Evolutionary conservation across 345 rosid genomes (phyloP).

Genomic region (Cochlearia excelsa): DNA sequence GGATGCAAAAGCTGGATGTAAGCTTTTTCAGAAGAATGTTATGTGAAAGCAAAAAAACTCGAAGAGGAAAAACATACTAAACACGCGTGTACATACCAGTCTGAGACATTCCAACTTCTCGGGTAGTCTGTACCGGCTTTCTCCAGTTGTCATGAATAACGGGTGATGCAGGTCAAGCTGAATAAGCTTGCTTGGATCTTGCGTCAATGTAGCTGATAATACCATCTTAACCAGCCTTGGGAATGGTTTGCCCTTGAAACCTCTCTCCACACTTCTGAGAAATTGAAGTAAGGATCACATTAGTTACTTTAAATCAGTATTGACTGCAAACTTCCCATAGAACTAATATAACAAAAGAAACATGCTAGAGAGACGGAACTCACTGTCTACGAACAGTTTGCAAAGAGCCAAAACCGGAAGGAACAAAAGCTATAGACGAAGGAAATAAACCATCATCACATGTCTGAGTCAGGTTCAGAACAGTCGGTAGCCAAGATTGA

Average conservation of each 20-base stretch:
- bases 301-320: constrained; percentile 14
- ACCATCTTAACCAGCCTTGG: constrained; percentile 92
- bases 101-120: constrained; percentile 78
- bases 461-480: constrained; percentile 58
- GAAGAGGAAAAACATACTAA: constrained; percentile 2
- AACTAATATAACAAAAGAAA: not conserved
- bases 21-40: constrained; percentile 9
- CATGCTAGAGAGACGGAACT: constrained; percentile 27
- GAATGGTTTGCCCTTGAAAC: constrained; percentile 68
- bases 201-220: constrained; percentile 87
- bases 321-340: not conserved
- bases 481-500: constrained; percentile 94
- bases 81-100: constrained; percentile 56
- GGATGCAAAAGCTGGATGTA: constrained; percentile 3
- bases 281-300: constrained; percentile 19
- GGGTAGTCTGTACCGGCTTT: constrained; percentile 69
- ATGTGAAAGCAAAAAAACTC: constrained; percentile 3
- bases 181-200: constrained; percentile 95
- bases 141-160: constrained; percentile 76
- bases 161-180: constrained; percentile 95
- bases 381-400: constrained; percentile 80
- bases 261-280: constrained; percentile 72
- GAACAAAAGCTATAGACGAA: constrained; percentile 26
- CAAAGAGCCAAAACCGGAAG: constrained; percentile 56
- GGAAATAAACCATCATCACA: constrained; percentile 41